Evolutionary conservation across 139 green algal species (phyloP).

Genomic region (Nannochloris sp.): DNA sequence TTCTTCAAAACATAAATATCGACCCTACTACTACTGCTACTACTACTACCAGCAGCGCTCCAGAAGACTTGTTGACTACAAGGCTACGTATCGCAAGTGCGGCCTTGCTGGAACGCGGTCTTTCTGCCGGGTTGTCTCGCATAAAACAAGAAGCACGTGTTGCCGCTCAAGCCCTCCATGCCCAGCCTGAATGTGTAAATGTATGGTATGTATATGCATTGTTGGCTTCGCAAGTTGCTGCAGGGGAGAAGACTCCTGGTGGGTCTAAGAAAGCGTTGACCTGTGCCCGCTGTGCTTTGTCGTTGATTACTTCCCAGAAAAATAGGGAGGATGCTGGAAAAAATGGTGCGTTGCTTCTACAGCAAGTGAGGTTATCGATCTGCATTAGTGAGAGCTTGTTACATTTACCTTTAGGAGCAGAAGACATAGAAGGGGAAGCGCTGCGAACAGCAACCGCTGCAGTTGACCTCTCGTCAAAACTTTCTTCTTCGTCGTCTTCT

Average conservation of each 20-base stretch:
- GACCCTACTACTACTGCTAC: too few relatives aligned
- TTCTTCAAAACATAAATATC: too few relatives aligned
- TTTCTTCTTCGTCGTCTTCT: too few relatives aligned
- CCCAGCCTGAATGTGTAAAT: too few relatives aligned
- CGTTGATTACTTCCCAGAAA: background rate
- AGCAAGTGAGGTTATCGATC: slow-evolving; percentile 10
- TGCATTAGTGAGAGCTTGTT: slow-evolving; percentile 27
- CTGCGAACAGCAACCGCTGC: background rate
- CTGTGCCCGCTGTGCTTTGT: slow-evolving; percentile 20
- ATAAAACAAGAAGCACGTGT: too few relatives aligned
- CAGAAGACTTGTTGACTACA: too few relatives aligned
- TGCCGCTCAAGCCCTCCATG: too few relatives aligned
- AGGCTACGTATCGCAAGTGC: too few relatives aligned
- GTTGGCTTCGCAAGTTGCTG: background rate
- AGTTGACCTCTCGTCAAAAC: background rate
- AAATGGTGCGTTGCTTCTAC: background rate
- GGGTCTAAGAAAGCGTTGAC: background rate
- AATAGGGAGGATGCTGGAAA: background rate
- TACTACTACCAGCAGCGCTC: too few relatives aligned
- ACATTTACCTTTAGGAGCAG: slow-evolving; percentile 3
- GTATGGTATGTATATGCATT: slow-evolving; percentile 3
- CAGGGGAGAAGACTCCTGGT: slow-evolving; percentile 3
- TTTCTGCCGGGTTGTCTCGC: too few relatives aligned
- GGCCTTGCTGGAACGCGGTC: too few relatives aligned
- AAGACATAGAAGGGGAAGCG: slow-evolving; percentile 19